Conservation (phyloP, 345 rosid genomes). For the Noccaea caerulescens region DNA sequence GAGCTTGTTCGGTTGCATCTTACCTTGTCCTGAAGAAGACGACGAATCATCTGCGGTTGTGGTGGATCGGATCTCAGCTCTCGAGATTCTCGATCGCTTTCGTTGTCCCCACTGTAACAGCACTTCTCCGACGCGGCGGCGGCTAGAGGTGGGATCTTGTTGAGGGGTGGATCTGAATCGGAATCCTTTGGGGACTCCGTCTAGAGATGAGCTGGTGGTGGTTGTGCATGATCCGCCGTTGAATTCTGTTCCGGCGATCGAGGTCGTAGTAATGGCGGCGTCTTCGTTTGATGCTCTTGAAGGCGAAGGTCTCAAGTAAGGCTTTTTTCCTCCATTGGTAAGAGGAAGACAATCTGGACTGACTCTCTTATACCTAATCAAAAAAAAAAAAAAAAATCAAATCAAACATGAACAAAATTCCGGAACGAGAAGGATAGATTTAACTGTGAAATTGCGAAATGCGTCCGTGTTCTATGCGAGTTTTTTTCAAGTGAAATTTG, state of each 20-base stretch:
- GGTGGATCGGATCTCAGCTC: conserved; percentile 57
- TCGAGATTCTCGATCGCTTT: conserved; percentile 62
- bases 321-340: conserved; percentile 49
- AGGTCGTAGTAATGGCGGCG: conserved; percentile 26
- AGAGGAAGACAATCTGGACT: conserved; percentile 59
- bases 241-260: conserved; percentile 41
- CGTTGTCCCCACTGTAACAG: conserved; percentile 74
- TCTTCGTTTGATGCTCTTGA: conserved; percentile 41
- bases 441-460: conserved; percentile 11
- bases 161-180: conserved; percentile 41
- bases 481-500: not conserved
- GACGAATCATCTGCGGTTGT: conserved; percentile 54
- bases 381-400: not conserved
- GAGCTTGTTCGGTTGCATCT: conserved; percentile 41
- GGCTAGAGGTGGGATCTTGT: conserved; percentile 37
- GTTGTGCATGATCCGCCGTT: conserved; percentile 45
- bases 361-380: conserved; percentile 66
- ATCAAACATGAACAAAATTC: conserved; percentile 17
- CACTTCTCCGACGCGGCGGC: conserved; percentile 52
- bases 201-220: conserved; percentile 17
- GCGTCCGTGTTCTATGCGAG: not conserved
- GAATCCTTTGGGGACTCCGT: conserved; percentile 40
- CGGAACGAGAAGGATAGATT: not conserved
- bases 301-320: conserved; percentile 48
- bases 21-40: conserved; percentile 56